Evolutionary conservation across 768 basidiomycete species (phyloP), one percentile per base, ranked within the genome.

Genomic region (Ramaria sp.): DNA sequence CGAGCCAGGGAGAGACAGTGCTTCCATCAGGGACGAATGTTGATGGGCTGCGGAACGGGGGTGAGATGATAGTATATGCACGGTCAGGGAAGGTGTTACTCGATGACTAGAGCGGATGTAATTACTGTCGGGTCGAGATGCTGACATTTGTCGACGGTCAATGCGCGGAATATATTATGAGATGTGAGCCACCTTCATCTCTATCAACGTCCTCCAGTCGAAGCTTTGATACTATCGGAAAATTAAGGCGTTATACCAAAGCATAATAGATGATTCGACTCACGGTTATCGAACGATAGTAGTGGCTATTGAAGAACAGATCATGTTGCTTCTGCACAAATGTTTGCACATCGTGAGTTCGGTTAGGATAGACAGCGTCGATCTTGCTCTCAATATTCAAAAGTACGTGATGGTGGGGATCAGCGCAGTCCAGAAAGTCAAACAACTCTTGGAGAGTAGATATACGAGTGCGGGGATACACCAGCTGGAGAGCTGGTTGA

Each of bases 351-450:
- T 71, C 66, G 15, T 68, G 71, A n/a, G 85, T 86, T 38, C 71
- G 70, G 60, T 78, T 74, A 4, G 78, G 74, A 51, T 71, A 63
- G 19, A 67, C 72, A 4, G 86, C 71, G 59, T 86, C 75, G 57
- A 86, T 77, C 66, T 88, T 88, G 15, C 84, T 86, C 71, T 91
- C 89, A 60, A 91, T 84, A 65, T 90, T 90, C 78, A 82, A 88
- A 37, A 72, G 68, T 38, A 89, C 75, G 51, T 72, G 70, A 54
- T 81, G 81, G 41, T 77, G 68, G 0, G 82, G 77, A 64, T 89
- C 88, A 7, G 78, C 84, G 60, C 88, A 91, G 42, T 76, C 74
- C 7, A 81, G 86, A 64, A 91, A 90, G 46, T 80, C 77, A 62
- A 91, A 90, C 7, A 89, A 71, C 67, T 91, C 86, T 60, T 75